These are phyloP conservation scores for Mortierella sp. DNA, from an alignment of 371 early-diverging fungal genomes.

Conservation along the genomic window DNA sequence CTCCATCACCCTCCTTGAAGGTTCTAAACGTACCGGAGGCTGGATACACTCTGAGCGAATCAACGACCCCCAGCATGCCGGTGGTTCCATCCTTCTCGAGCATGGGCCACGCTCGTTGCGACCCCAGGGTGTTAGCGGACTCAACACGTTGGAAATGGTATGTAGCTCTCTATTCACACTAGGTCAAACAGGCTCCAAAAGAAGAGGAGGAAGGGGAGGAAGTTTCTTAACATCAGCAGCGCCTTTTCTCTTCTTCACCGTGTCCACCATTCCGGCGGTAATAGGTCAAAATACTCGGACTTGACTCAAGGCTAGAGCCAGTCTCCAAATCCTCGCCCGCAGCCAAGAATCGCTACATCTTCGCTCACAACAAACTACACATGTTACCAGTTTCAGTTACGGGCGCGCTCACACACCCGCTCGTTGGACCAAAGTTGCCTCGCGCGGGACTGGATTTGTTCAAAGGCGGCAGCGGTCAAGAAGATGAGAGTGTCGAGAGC, in stretches of 20 bases:
- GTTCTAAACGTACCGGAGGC: slow-evolving; percentile 80
- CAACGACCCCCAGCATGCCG: slow-evolving; percentile 37
- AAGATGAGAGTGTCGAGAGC: slow-evolving; percentile 78
- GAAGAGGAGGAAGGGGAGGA: too few species aligned
- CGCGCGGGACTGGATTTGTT: slow-evolving; percentile 59
- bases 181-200: too few species aligned
- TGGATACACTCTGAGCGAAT: slow-evolving; percentile 82
- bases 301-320: slow-evolving; percentile 65
- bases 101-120: slow-evolving; percentile 90
- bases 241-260: neutral
- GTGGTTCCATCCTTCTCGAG: slow-evolving; percentile 75
- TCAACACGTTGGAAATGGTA: slow-evolving; percentile 84
- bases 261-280: neutral
- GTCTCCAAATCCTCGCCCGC: slow-evolving; percentile 77
- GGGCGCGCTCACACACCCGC: slow-evolving; percentile 42
- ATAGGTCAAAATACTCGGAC: slow-evolving; percentile 71
- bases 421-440: slow-evolving; percentile 58
- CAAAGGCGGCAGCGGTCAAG: slow-evolving; percentile 64
- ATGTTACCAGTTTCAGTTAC: slow-evolving; percentile 52
- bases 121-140: slow-evolving; percentile 77
- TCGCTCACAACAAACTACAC: slow-evolving; percentile 74
- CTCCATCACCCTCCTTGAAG: slow-evolving; percentile 79
- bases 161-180: neutral
- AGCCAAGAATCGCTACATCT: slow-evolving; percentile 85
- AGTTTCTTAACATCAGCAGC: too few species aligned